A percentile compares a stretch with the other conserved stretches of the same genome.
Evolutionary conservation across 108 stramenopile genomes (phyloP).

Genomic region (Cylindrotheca fusiformis): DNA sequence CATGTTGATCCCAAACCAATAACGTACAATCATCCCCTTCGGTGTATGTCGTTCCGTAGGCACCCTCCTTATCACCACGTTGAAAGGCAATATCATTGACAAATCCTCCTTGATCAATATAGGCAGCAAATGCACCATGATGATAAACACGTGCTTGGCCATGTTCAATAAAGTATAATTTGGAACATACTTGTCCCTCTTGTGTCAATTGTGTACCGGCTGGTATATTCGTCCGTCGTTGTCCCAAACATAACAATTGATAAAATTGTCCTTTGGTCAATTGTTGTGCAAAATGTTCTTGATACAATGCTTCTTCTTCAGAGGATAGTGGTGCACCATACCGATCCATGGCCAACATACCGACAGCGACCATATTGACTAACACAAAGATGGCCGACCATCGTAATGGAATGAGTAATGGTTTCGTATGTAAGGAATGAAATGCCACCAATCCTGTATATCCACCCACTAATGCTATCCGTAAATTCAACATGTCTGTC

Average conservation of each 20-base stretch:
- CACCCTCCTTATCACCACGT: constrained; percentile 12
- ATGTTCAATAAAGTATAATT: constrained; percentile 24
- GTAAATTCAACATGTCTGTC: constrained; percentile 31
- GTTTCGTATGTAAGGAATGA: constrained; percentile 19
- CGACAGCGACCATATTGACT: constrained; percentile 25
- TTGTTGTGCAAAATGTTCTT: constrained; percentile 12
- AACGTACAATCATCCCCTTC: constrained; percentile 7
- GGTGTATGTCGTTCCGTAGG: constrained; percentile 32
- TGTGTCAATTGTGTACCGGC: constrained; percentile 10
- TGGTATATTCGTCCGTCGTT: neutral
- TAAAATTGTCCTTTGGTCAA: constrained; percentile 25
- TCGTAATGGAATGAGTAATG: constrained; percentile 20
- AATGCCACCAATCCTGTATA: constrained; percentile 27
- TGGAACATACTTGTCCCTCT: constrained; percentile 13
- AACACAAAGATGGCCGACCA: constrained; percentile 33
- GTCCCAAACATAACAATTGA: constrained; percentile 13
- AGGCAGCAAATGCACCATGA: constrained; percentile 16
- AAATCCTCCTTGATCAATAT: constrained; percentile 30
- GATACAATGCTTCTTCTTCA: constrained; percentile 21
- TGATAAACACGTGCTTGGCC: constrained; percentile 26
- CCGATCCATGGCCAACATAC: constrained; percentile 17
- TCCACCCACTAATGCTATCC: constrained; percentile 22
- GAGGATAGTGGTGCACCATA: constrained; percentile 8
- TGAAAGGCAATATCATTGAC: constrained; percentile 40
- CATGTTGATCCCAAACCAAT: constrained; percentile 21